These are phyloP conservation scores for Cetradonia linearis DNA, from an alignment of 495 filamentous ascomycete species.

Conservation along the genomic window DNA sequence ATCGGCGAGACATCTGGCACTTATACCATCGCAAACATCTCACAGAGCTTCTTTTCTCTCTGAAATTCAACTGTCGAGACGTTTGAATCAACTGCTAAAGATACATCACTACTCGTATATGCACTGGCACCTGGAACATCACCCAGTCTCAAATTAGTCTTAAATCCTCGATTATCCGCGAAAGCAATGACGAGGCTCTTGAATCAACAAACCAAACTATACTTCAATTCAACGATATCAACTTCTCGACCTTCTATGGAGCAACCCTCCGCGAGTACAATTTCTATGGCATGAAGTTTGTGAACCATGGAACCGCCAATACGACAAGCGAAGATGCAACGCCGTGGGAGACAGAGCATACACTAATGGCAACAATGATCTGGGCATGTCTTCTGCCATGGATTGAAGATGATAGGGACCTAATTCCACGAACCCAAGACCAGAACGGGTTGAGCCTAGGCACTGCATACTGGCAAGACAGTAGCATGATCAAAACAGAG, in stretches of 20 bases:
- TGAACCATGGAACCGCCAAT: neutral
- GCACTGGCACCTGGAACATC: slow-evolving; percentile 8
- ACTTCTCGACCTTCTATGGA: neutral
- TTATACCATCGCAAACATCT: neutral
- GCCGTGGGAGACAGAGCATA: neutral
- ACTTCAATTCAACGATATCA: neutral
- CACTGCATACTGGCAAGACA: neutral
- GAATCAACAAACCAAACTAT: neutral
- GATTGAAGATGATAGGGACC: neutral
- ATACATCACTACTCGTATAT: slow-evolving; percentile 4
- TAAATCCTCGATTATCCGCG: neutral
- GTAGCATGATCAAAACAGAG: neutral
- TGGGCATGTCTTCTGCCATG: slow-evolving; percentile 4
- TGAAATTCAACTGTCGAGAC: neutral
- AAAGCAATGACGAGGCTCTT: neutral
- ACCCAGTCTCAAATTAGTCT: neutral
- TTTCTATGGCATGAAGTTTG: neutral
- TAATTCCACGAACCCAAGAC: neutral
- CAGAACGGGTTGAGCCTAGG: neutral
- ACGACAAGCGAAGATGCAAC: neutral
- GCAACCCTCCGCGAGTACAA: slow-evolving; percentile 4
- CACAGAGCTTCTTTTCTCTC: neutral
- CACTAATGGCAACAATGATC: slow-evolving; percentile 6
- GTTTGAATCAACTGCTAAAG: neutral
- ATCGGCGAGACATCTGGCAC: neutral